Evolutionary conservation across 202 grass and related monocot species (phyloP).

Genomic region (Dendrocalamus latiflorus): DNA sequence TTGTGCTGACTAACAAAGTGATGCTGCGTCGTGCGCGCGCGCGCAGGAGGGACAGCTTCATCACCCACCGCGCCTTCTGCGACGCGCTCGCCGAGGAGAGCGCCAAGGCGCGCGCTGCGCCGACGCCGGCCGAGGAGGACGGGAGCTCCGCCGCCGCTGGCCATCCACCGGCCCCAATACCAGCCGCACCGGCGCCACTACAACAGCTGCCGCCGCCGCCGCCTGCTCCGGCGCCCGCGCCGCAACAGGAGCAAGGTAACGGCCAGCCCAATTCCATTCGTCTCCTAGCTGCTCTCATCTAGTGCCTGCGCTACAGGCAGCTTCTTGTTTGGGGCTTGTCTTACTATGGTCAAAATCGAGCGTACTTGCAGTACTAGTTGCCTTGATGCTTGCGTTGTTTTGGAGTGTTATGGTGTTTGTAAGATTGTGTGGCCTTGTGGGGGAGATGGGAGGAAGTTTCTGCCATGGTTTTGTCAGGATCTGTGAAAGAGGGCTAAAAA

Average conservation of each 20-base stretch:
- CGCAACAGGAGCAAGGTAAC: slow-evolving; percentile 29
- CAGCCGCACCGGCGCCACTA: slow-evolving; percentile 12
- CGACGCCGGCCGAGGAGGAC: slow-evolving; percentile 21
- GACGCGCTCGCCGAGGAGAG: slow-evolving; percentile 94
- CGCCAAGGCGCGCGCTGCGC: slow-evolving; percentile 50
- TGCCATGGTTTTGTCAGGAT: slow-evolving; percentile 38
- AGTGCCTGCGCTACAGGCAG: not conserved
- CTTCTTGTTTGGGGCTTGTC: not conserved
- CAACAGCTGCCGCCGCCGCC: slow-evolving; percentile 13
- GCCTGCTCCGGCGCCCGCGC: not conserved
- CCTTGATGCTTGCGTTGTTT: slow-evolving; percentile 35
- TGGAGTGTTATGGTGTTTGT: slow-evolving; percentile 19
- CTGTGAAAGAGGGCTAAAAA: slow-evolving; percentile 5
- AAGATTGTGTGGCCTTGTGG: not conserved
- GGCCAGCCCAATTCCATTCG: not conserved
- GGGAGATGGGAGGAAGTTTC: slow-evolving; percentile 14
- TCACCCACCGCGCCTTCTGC: slow-evolving; percentile 98
- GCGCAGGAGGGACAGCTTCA: slow-evolving; percentile 94
- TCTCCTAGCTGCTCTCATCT: not conserved
- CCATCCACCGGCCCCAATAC: not conserved
- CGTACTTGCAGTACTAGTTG: not conserved
- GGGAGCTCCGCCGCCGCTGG: not conserved
- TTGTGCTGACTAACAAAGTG: not conserved
- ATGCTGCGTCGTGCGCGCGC: not conserved
- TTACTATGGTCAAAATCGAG: slow-evolving; percentile 25